phyloP scores from a whole-genome alignment of 2,329 filamentous ascomycete genomes.

The Colletotrichum sp. region DNA sequence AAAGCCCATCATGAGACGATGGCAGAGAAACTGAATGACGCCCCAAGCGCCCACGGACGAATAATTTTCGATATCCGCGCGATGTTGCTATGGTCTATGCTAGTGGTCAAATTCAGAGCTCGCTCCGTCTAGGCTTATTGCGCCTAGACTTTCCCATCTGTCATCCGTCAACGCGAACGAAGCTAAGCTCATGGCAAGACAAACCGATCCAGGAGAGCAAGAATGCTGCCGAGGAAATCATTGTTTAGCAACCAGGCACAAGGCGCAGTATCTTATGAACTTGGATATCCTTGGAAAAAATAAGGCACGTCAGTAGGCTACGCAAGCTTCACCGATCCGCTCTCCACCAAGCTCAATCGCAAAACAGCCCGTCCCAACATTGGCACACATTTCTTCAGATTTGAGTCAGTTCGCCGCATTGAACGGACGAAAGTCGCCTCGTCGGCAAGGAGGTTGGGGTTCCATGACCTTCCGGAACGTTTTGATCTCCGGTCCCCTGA shows the following conservation, averaged over 20 bases:
- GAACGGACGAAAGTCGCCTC: slow-evolving; percentile 5
- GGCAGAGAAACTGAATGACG: neutral
- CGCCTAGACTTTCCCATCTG: neutral
- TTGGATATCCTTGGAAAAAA: neutral
- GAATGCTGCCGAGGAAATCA: neutral
- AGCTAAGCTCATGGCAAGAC: neutral
- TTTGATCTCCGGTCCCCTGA: neutral
- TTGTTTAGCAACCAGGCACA: neutral
- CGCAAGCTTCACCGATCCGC: neutral
- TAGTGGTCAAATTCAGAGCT: neutral
- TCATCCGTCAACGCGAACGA: neutral
- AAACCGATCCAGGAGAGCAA: neutral
- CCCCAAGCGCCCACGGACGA: neutral
- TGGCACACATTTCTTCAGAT: neutral
- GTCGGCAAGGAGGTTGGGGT: neutral
- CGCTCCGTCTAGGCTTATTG: neutral
- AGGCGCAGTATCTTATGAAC: neutral
- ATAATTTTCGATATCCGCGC: neutral
- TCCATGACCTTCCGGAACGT: slow-evolving; percentile 20
- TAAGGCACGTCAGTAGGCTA: neutral
- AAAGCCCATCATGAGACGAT: neutral
- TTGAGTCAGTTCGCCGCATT: slow-evolving; percentile 7
- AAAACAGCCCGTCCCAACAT: neutral
- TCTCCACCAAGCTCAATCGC: neutral
- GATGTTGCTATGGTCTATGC: neutral